A percentile compares a stretch with the other conserved stretches of the same genome.
phyloP scores from a whole-genome alignment of 1,139 yeast species.

The Taphrina sp. region DNA sequence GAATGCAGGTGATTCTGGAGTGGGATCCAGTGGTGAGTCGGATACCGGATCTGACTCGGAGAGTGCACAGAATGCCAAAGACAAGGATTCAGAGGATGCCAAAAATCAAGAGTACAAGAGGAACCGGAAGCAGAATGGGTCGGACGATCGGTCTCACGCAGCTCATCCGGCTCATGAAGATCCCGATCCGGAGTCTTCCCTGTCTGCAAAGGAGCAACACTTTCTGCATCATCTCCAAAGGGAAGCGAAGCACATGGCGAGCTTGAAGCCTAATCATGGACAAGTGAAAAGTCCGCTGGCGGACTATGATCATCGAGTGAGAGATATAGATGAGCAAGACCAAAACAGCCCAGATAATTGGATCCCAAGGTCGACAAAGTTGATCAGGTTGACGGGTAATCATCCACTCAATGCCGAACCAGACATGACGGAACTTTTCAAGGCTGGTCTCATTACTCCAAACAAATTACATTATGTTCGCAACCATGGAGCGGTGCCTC shows the following conservation, averaged over 20 bases:
- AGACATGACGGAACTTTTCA: conserved; percentile 41
- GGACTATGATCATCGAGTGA: conserved; percentile 3
- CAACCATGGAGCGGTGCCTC: conserved; percentile 45
- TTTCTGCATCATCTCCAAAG: conserved; percentile 3
- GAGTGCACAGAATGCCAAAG: background rate
- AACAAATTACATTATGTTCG: conserved; percentile 44
- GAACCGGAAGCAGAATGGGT: conserved; percentile 1
- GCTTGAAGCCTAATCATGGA: background rate
- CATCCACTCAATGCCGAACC: conserved; percentile 46
- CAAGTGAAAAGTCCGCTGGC: conserved; percentile 5
- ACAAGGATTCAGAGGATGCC: background rate
- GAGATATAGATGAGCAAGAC: conserved; percentile 8
- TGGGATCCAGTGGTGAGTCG: background rate
- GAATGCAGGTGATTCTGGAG: background rate
- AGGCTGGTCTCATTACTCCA: conserved; percentile 44
- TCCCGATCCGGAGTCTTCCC: conserved; percentile 1
- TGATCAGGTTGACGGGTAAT: conserved; percentile 44
- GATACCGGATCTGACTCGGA: background rate
- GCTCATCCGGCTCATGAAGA: conserved; percentile 4
- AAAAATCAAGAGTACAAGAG: conserved; percentile 7
- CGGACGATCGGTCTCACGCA: background rate
- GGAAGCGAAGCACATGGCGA: conserved; percentile 6
- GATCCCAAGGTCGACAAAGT: conserved; percentile 43
- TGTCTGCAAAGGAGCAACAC: background rate
- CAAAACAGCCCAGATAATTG: conserved; percentile 39